Evolutionary conservation across 306 rosid genomes (phyloP).

Genomic region (Amphicarpaea edgeworthii): DNA sequence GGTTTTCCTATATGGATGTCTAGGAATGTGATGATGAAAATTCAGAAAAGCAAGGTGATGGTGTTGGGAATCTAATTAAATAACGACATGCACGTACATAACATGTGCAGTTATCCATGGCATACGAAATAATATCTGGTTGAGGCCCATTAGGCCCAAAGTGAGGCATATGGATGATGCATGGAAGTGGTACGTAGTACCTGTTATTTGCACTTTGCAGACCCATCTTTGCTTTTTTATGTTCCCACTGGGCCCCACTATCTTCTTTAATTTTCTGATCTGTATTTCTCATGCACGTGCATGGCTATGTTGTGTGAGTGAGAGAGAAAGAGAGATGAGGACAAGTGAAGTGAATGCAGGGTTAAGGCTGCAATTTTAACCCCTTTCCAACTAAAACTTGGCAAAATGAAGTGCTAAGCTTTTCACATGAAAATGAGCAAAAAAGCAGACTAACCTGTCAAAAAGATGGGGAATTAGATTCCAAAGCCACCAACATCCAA

Average conservation of each 20-base stretch:
- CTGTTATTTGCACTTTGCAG: constrained; percentile 9
- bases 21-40: background rate
- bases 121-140: too few species aligned
- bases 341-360: constrained; percentile 44
- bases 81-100: constrained; percentile 19
- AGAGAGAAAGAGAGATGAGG: constrained; percentile 26
- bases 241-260: background rate
- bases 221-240: constrained; percentile 20
- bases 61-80: constrained; percentile 22
- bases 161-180: background rate
- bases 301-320: constrained; percentile 27
- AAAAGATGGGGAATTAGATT: constrained; percentile 51
- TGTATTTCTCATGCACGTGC: constrained; percentile 55
- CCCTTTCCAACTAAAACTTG: constrained; percentile 59
- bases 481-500: constrained; percentile 45
- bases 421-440: constrained; percentile 58
- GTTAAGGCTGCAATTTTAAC: constrained; percentile 63
- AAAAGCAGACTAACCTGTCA: background rate
- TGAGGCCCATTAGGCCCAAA: constrained; percentile 37
- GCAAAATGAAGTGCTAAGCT: constrained; percentile 53
- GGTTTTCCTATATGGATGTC: too few species aligned
- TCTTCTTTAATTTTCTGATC: constrained; percentile 32
- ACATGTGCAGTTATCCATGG: constrained; percentile 30
- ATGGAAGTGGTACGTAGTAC: constrained; percentile 19
- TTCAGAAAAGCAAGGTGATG: constrained; percentile 25